Conservation (phyloP, 2,329 filamentous ascomycete species). For the Trichoderma brevicompactum region DNA sequence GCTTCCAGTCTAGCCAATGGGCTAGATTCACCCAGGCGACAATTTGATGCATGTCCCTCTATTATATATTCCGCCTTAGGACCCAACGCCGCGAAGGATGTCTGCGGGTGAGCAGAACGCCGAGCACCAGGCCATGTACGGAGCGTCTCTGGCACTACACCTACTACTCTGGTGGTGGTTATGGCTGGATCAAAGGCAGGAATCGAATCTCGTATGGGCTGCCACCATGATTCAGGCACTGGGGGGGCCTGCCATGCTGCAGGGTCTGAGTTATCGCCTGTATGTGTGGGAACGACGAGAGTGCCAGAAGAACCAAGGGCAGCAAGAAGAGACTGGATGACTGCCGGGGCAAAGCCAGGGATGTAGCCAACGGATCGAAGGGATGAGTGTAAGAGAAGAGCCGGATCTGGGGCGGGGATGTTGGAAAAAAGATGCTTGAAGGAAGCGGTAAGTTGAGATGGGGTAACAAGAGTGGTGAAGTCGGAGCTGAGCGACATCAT, state of each 20-base stretch:
- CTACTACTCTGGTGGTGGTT: slow-evolving; percentile 25
- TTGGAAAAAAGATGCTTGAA: neutral
- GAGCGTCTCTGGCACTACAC: slow-evolving; percentile 29
- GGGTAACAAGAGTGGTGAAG: neutral
- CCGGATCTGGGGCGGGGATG: neutral
- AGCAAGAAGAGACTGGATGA: neutral
- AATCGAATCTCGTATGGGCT: slow-evolving; percentile 30
- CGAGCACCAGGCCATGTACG: slow-evolving; percentile 31
- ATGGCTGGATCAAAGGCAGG: slow-evolving; percentile 29
- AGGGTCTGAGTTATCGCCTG: slow-evolving; percentile 31
- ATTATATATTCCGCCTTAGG: slow-evolving; percentile 8
- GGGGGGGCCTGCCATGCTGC: slow-evolving; percentile 30
- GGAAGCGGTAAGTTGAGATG: neutral
- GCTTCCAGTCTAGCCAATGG: neutral
- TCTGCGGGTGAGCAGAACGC: slow-evolving; percentile 33
- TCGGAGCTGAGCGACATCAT: neutral
- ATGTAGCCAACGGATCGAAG: neutral
- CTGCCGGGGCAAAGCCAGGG: neutral
- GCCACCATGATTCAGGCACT: slow-evolving; percentile 31
- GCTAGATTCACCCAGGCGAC: slow-evolving; percentile 2
- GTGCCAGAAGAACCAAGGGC: slow-evolving; percentile 23
- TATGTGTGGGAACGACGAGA: slow-evolving; percentile 32
- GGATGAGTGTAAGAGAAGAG: neutral
- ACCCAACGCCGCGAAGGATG: slow-evolving; percentile 30
- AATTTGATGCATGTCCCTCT: neutral